A percentile compares a stretch with the other conserved stretches of the same genome.
phyloP scores from a whole-genome alignment of 2,329 filamentous ascomycete genomes.

The Cladobotryum protrusum region DNA sequence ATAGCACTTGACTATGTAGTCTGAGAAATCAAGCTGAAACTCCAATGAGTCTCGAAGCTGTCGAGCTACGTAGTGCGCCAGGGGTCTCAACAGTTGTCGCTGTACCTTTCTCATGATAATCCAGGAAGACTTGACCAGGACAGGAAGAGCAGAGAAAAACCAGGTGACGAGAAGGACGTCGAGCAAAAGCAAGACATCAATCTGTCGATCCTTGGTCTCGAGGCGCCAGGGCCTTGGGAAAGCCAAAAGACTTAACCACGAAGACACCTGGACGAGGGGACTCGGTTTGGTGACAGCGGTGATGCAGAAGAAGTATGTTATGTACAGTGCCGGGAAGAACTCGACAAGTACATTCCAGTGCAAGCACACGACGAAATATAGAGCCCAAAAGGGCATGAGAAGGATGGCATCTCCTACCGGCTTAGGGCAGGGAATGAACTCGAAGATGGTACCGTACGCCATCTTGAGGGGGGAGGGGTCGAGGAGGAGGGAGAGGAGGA shows the following conservation, averaged over 20 bases:
- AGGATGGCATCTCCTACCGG: not conserved
- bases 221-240: conserved; percentile 6
- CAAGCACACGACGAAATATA: conserved; percentile 4
- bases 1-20: conserved; percentile 11
- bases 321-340: not conserved
- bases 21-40: conserved; percentile 6
- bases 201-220: conserved; percentile 5
- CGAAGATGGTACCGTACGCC: conserved; percentile 7
- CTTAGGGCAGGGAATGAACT: conserved; percentile 5
- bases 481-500: not conserved
- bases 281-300: conserved; percentile 4
- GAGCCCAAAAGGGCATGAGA: conserved; percentile 1
- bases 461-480: conserved; percentile 3
- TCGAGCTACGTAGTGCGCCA: conserved; percentile 5
- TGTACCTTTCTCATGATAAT: conserved; percentile 1
- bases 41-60: not conserved
- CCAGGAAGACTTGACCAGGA: conserved; percentile 8
- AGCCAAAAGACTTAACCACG: conserved; percentile 7
- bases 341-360: conserved; percentile 1
- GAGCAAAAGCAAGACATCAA: conserved; percentile 6
- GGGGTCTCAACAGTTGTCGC: conserved; percentile 1
- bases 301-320: conserved; percentile 5
- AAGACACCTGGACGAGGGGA: conserved; percentile 3
- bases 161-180: conserved; percentile 7
- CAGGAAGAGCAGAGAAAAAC: conserved; percentile 6